These are phyloP conservation scores for Perilla frutescens DNA, from an alignment of 257 asterid genomes.

Conservation along the genomic window DNA sequence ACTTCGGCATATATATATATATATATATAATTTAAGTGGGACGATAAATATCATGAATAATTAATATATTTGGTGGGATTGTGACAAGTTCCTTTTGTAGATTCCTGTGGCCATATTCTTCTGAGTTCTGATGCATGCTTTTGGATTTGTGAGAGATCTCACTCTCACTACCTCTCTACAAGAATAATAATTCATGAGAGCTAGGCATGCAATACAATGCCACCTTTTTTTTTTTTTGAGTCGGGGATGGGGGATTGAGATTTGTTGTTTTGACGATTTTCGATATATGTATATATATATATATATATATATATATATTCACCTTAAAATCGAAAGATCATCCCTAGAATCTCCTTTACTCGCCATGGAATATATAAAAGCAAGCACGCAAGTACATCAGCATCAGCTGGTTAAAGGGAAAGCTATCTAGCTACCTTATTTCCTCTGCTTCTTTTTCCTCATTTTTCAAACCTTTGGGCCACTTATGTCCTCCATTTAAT, in stretches of 20 bases:
- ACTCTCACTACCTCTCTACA: conserved; percentile 34
- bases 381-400: background rate
- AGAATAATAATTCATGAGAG: conserved; percentile 66
- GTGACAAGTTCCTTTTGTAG: conserved; percentile 69
- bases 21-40: conserved; percentile 22
- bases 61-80: conserved; percentile 49
- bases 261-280: too few relatives aligned
- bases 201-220: too few relatives aligned
- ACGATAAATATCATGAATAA: conserved; percentile 47
- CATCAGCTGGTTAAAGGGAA: conserved; percentile 49
- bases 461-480: conserved; percentile 67
- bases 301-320: too few relatives aligned
- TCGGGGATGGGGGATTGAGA: too few relatives aligned
- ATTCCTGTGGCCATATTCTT: conserved; percentile 69
- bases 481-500: conserved; percentile 41
- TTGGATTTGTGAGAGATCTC: conserved; percentile 47
- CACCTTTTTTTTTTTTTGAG: too few relatives aligned
- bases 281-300: too few relatives aligned
- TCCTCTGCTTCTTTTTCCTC: conserved; percentile 32
- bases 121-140: conserved; percentile 42
- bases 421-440: conserved; percentile 46
- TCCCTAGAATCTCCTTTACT: conserved; percentile 88
- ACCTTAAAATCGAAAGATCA: conserved; percentile 52
- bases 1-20: conserved; percentile 32
- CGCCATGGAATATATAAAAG: conserved; percentile 72